A percentile compares a stretch with the other conserved stretches of the same genome.
Conservation (phyloP, 495 filamentous ascomycete species). For the Halenospora varia region DNA sequence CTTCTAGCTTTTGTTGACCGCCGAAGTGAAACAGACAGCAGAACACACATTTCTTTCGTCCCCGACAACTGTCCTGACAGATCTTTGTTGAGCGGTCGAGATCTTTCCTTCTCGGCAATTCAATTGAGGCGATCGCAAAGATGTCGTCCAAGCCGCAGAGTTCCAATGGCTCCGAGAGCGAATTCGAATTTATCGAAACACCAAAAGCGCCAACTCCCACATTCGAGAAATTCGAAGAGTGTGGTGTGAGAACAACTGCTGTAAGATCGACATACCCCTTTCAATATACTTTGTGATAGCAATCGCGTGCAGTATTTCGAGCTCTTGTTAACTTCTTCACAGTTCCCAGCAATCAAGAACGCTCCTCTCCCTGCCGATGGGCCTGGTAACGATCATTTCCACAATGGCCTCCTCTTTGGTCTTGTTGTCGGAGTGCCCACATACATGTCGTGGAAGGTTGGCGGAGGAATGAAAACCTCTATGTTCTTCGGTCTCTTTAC, state of each 20-base stretch:
- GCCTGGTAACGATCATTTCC: constrained; percentile 65
- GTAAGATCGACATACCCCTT: constrained; percentile 42
- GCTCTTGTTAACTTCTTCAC: constrained; percentile 26
- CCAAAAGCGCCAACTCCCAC: constrained; percentile 57
- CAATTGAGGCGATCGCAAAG: constrained; percentile 13
- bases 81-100: constrained; percentile 8
- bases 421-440: constrained; percentile 57
- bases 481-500: constrained; percentile 67
- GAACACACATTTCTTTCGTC: not conserved
- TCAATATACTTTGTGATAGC: not conserved
- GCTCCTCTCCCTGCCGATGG: constrained; percentile 76
- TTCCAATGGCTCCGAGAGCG: constrained; percentile 35
- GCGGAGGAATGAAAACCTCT: constrained; percentile 67
- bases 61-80: not conserved
- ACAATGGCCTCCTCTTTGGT: constrained; percentile 56
- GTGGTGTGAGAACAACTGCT: constrained; percentile 69
- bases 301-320: constrained; percentile 5
- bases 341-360: constrained; percentile 80
- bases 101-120: not conserved
- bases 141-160: constrained; percentile 28
- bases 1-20: not conserved
- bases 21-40: not conserved
- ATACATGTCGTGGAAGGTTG: constrained; percentile 63
- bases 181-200: constrained; percentile 77
- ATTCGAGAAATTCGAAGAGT: constrained; percentile 57